phyloP scores from a whole-genome alignment of 441 rosid genomes.

The Corymbia calophylla region DNA sequence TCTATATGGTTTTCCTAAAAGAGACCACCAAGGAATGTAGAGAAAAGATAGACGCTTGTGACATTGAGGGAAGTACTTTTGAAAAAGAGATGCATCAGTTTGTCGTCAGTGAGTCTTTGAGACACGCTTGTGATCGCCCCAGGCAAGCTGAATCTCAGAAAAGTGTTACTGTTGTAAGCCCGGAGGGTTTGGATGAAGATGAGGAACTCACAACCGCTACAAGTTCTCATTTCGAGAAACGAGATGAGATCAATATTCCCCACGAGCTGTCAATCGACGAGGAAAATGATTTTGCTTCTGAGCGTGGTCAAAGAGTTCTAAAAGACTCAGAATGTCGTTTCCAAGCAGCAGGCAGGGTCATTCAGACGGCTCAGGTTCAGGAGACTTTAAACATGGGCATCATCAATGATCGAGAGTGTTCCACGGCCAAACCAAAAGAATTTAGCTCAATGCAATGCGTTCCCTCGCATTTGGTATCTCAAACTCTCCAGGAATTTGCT shows the following conservation, averaged over 20 bases:
- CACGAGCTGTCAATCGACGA: conserved; percentile 6
- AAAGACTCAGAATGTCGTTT: conserved; percentile 4
- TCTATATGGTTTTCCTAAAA: conserved; percentile 16
- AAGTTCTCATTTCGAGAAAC: conserved; percentile 5
- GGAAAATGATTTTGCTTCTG: conserved; percentile 8
- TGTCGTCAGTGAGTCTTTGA: conserved; percentile 7
- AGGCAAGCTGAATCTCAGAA: background rate
- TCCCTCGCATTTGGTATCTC: background rate
- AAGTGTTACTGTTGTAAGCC: background rate
- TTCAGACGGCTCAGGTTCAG: background rate
- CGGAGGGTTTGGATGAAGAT: background rate
- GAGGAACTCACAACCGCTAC: background rate
- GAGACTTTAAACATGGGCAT: background rate
- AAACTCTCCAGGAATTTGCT: conserved; percentile 7
- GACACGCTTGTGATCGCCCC: background rate
- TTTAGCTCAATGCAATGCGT: background rate
- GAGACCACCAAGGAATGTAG: conserved; percentile 17
- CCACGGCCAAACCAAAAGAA: background rate
- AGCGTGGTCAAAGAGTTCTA: conserved; percentile 3
- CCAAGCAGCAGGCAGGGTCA: background rate
- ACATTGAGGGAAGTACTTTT: conserved; percentile 9
- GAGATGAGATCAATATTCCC: conserved; percentile 1
- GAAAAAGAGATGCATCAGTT: conserved; percentile 14
- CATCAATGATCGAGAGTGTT: background rate
- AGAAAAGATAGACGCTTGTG: conserved; percentile 4